Base-by-base conservation (phyloP, 768 basidiomycete species). In the Jaapia argillacea region DNA sequence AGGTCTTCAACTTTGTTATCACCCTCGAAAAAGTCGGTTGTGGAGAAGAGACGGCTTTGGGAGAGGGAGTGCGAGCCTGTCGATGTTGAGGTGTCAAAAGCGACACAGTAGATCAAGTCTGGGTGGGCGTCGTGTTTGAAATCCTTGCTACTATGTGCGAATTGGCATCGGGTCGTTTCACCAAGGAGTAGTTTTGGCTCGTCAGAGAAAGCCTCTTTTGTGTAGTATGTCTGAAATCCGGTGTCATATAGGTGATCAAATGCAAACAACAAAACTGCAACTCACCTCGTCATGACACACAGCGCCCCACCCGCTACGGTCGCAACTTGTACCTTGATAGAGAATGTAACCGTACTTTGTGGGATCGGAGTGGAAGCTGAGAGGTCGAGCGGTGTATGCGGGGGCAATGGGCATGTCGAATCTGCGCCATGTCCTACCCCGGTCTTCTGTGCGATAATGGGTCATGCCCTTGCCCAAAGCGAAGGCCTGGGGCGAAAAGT, bases 81-180 rank as follows among this genome's bases (percentile, higher is more conserved):
- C 22, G 61, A 50, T 6, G 73, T 63, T 6, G 68, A 65, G 3
- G 76, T 65, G 53, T 94, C 92, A 59, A 75, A 93, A 2, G 79
- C 93, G 49, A 94, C 82, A 57, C 96, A 98, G 65, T 84, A 93
- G 55, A 98, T 74, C 18, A 91, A 72, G 52, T 90, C 75, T 2
- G 67, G 53, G 43, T 80, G 75, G 4, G 87, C 85, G 7, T 79
- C 73, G 49, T 85, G 80, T 56, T 81, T 80, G 69, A 94, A 90
- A 45, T 87, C 81, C 41, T 71, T 71, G 57, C 81, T 83, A 53
- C 86, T 83, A 57, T 94, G 86, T 0, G 92, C 94, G 54, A 93
- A 99, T 51, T 85, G 75, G 60, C 96, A 99, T 4, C 75, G 68
- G 0, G 81, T 68, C 0, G 84, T 86, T 49, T 92, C 82, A 1